Base-by-base conservation (phyloP, 495 filamentous ascomycete genomes). In the Podospora tetraspora region DNA sequence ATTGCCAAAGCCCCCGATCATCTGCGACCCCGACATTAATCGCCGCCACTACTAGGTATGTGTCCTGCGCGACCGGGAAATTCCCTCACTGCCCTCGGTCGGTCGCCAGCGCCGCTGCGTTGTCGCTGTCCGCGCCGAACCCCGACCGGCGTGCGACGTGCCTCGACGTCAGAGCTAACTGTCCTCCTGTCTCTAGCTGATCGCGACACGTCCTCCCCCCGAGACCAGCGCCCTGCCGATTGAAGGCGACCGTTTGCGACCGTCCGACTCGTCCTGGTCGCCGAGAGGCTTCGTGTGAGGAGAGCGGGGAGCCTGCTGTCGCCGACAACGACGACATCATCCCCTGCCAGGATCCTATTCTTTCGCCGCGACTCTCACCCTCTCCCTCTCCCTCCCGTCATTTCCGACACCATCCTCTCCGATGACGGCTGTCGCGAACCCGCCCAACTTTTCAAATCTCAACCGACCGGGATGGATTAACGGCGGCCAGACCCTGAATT, bases 401-500 rank as follows among this genome's bases (percentile, higher is more conserved):
- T 52, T 4, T n/a, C 43, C 67, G 67, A 69, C 71, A 62, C 68
- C 69, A 73, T 76, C 76, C 74, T 76, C 76, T 75, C 73, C 77
- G 43, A 99, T 99, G 95, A 99, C 95, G 86, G 95, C 95, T 80
- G 94, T 99, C 81, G 95, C 93, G 75, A 92, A 88, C 82, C 93
- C 91, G 70, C 92, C 92, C 79, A 94, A 89, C 80, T 93, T 97
- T 79, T 89, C 93, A 83, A 83, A 83, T 68, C 79, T 82, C 71
- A 86, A 82, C 67, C 83, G 88, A 68, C 80, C 86, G 79, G 82
- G 83, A 88, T 90, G 87, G 88, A 81, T 85, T 89, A 89, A 89
- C 87, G 87, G 87, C 82, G 88, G 87, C 78, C 86, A 91, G 85
- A 85, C 86, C 70, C 83, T 92, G 69, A 90, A 88, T 82, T 84